Conservation (phyloP, 208 protist species). For the Crithidia brevicula region DNA sequence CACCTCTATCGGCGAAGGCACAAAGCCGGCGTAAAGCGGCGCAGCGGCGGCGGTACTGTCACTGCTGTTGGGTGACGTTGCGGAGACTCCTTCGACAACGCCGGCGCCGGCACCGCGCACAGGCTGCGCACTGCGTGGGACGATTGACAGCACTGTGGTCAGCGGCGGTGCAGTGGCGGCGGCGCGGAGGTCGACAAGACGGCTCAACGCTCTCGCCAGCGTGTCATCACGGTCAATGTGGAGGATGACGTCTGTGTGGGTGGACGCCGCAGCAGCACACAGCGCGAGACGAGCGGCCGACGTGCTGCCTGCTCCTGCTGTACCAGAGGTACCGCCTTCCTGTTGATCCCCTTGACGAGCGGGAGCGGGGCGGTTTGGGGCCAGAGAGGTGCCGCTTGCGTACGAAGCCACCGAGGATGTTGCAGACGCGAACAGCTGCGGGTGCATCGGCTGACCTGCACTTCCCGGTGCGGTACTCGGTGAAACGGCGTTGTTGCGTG, state of each 20-base stretch:
- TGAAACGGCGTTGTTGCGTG: too few relatives aligned
- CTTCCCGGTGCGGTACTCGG: neutral
- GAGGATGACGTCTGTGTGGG: slow-evolving; percentile 27
- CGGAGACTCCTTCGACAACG: slow-evolving; percentile 5
- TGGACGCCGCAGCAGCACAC: neutral
- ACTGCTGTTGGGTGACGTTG: neutral
- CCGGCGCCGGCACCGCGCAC: slow-evolving; percentile 35
- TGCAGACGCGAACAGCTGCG: neutral
- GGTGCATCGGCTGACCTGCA: neutral
- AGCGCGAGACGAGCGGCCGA: neutral
- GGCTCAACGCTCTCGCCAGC: slow-evolving; percentile 16
- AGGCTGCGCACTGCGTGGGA: slow-evolving; percentile 31
- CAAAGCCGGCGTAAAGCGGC: slow-evolving; percentile 46
- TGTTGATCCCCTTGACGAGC: neutral
- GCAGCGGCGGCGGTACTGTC: neutral
- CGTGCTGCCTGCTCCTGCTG: neutral
- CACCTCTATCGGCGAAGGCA: slow-evolving; percentile 56
- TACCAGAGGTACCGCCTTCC: too few relatives aligned
- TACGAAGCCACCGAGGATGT: slow-evolving; percentile 16
- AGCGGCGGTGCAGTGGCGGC: slow-evolving; percentile 26
- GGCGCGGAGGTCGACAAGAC: slow-evolving; percentile 7
- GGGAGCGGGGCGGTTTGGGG: neutral
- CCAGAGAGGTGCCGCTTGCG: slow-evolving; percentile 12
- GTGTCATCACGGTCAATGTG: slow-evolving; percentile 33
- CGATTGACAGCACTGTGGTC: slow-evolving; percentile 30